phyloP scores from a whole-genome alignment of 106 monocot genomes.

The Xerophyta viscosa region DNA sequence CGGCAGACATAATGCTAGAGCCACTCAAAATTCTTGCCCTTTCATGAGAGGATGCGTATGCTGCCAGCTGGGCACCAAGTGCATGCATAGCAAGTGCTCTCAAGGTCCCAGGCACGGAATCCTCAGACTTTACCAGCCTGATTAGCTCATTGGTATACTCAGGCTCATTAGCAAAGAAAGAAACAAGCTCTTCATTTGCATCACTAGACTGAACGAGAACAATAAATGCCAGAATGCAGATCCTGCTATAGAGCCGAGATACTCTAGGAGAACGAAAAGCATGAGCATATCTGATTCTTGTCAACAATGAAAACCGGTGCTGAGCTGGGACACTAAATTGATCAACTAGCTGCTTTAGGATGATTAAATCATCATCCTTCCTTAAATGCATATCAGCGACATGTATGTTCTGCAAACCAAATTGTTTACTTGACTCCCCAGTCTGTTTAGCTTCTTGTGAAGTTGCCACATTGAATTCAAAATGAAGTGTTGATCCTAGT shows the following conservation, averaged over 20 bases:
- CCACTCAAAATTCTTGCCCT: slow-evolving; percentile 84
- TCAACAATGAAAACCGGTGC: slow-evolving; percentile 85
- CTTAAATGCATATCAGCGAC: slow-evolving; percentile 78
- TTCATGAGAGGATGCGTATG: slow-evolving; percentile 95
- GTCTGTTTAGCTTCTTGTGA: slow-evolving; percentile 22
- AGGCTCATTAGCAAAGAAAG: slow-evolving; percentile 98
- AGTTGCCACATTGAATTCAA: slow-evolving; percentile 54
- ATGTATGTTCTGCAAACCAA: slow-evolving; percentile 62
- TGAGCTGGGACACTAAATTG: slow-evolving; percentile 73
- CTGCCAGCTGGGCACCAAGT: slow-evolving; percentile 89
- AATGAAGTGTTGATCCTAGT: slow-evolving; percentile 88
- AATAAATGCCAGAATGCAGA: slow-evolving; percentile 91
- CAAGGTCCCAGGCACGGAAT: slow-evolving; percentile 66
- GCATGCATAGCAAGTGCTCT: slow-evolving; percentile 93
- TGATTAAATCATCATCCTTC: slow-evolving; percentile 80
- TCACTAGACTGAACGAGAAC: slow-evolving; percentile 91
- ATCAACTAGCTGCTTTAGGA: slow-evolving; percentile 83
- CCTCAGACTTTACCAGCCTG: slow-evolving; percentile 82
- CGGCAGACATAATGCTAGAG: slow-evolving; percentile 88
- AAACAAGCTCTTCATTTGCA: slow-evolving; percentile 90
- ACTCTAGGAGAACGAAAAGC: slow-evolving; percentile 62
- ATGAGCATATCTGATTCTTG: slow-evolving; percentile 94
- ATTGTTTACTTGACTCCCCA: slow-evolving; percentile 18
- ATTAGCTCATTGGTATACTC: slow-evolving; percentile 93
- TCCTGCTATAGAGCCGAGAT: slow-evolving; percentile 68